Base-by-base conservation (phyloP, 2,329 filamentous ascomycete species). In the Spiromastix sp. region DNA sequence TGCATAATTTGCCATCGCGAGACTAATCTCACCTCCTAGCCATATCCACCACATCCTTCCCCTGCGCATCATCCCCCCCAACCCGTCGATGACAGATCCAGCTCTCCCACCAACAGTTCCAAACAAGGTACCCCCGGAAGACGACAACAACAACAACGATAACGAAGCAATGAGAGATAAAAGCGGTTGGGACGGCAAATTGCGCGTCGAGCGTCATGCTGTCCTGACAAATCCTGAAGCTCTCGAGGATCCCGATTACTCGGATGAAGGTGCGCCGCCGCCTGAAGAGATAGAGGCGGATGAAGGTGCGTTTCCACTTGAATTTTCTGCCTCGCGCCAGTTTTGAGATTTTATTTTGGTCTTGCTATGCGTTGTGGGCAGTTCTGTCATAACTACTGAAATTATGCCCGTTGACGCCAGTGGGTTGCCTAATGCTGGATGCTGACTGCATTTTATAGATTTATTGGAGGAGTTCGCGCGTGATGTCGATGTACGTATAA, bases 201-300 rank as follows among this genome's bases (percentile, higher is more conserved):
- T 65, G 39, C 49, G 63, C 27, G 63, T 94, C 33, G 77, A 82
- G 42, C 77, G 78, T 49, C 79, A 74, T 52, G 70, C 77, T 2
- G 66, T 75, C 20, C 64, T 93, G 30, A 67, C 72, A 16, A 93
- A 93, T 51, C 81, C 85, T 2, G 85, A 91, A 52, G 84, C 82
- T 7, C 60, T 93, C 34, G 82, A 81, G 28, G 86, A 95, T 50
- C 77, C 83, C 0, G 86, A 94, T 38, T 85, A 94, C 38, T 85
- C 89, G 54, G 91, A 84, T 11, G 86, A 84, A 46, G 74, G 73
- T 13, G 71, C 74, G 43, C 71, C 68, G 13, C 62, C 82, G 42
- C 75, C 74, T 0, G 81, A 93, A 39, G 69, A 80, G 52, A 85
- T 93, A 39, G 70, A 74, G 17, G 81, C 85, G 5, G 86, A 93